Evolutionary conservation across 495 filamentous ascomycete genomes (phyloP).

Genomic region (Geoglossum glabrum): DNA sequence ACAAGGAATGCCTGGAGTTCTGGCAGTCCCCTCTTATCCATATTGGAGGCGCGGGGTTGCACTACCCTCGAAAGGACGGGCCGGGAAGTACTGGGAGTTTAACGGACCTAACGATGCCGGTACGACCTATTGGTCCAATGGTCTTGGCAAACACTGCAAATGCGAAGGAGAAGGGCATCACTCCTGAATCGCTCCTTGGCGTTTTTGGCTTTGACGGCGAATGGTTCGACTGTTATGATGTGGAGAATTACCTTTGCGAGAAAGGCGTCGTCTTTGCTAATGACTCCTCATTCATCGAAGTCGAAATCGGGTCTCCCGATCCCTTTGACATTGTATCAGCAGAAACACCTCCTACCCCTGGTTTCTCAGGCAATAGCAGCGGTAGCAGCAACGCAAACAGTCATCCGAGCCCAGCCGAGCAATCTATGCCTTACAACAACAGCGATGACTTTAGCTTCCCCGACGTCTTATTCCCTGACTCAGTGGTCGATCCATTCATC

Average conservation of each 20-base stretch:
- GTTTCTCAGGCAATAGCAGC: background rate
- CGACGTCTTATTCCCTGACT: background rate
- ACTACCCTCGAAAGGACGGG: constrained; percentile 26
- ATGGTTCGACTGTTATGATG: constrained; percentile 54
- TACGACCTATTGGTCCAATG: constrained; percentile 15
- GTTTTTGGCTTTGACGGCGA: constrained; percentile 32
- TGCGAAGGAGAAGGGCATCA: constrained; percentile 15
- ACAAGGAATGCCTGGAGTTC: constrained; percentile 29
- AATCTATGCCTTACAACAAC: background rate
- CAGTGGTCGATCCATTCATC: background rate
- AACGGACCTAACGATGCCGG: constrained; percentile 18
- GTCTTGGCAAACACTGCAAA: constrained; percentile 11
- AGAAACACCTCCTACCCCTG: background rate
- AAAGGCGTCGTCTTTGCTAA: constrained; percentile 35
- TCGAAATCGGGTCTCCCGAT: constrained; percentile 19
- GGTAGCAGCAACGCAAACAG: background rate
- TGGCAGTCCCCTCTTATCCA: constrained; percentile 43
- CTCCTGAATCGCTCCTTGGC: constrained; percentile 4
- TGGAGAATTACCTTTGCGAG: constrained; percentile 45
- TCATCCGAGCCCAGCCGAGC: background rate
- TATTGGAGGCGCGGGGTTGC: constrained; percentile 49
- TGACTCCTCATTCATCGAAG: constrained; percentile 29
- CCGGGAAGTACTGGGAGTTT: background rate
- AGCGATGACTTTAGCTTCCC: background rate
- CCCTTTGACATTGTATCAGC: background rate